A percentile compares a stretch with the other conserved stretches of the same genome.
phyloP scores from a whole-genome alignment of 345 rosid species.

The Mallotus nudiflorus region DNA sequence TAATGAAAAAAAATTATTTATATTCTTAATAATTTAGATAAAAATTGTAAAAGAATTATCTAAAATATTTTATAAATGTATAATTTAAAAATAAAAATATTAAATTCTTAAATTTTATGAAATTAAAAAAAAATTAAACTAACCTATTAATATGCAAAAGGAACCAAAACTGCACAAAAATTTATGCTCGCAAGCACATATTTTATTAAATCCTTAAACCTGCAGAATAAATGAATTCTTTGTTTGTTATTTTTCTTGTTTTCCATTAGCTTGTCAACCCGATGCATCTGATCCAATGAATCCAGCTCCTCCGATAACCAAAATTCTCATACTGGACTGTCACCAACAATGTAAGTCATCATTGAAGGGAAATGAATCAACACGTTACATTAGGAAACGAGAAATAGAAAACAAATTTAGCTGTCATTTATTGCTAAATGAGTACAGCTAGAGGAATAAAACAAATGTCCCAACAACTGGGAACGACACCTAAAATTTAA shows the following conservation, averaged over 20 bases:
- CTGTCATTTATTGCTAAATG: background rate
- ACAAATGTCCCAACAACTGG: background rate
- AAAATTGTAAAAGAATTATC: too few species aligned
- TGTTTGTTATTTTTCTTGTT: slow-evolving; percentile 89
- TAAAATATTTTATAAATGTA: too few species aligned
- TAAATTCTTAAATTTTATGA: too few species aligned
- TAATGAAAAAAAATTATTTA: too few species aligned
- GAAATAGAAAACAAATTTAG: background rate
- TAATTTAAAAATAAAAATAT: too few species aligned
- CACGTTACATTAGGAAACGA: background rate
- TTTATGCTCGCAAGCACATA: too few species aligned
- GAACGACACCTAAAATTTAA: slow-evolving; percentile 1
- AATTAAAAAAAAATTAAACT: too few species aligned
- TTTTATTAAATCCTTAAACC: too few species aligned
- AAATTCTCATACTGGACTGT: slow-evolving; percentile 94
- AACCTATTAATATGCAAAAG: too few species aligned
- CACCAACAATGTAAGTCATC: slow-evolving; percentile 17
- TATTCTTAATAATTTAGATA: too few species aligned
- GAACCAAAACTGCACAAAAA: too few species aligned
- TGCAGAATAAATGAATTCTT: too few species aligned
- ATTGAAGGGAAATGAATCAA: slow-evolving; percentile 5
- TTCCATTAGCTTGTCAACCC: slow-evolving; percentile 89
- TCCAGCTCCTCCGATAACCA: slow-evolving; percentile 96
- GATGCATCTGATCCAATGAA: slow-evolving; percentile 95
- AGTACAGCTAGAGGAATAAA: background rate